Evolutionary conservation across 2,329 filamentous ascomycete species (phyloP), one percentile per base, ranked within the genome.

Genomic region (Pseudogymnoascus pannorum): DNA sequence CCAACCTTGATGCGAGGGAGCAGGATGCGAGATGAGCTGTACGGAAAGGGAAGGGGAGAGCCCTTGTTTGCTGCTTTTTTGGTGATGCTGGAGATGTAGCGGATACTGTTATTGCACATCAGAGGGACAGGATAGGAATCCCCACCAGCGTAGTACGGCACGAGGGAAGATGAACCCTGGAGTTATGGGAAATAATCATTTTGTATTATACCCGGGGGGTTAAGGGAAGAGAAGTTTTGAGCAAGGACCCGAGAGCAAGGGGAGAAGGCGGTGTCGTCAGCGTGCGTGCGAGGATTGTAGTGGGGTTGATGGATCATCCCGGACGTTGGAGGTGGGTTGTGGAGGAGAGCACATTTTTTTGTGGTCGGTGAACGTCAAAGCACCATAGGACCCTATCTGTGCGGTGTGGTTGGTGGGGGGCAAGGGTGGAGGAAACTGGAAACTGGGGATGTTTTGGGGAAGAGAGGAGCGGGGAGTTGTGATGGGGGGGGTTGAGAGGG

Each of bases 241-340:
- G 22, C 42, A 26, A 26, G 42, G 42, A 26, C 22, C 22, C 22
- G 42, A 48, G 42, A n/a, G 44, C 24, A 54, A 54, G 44, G 44
- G 48, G 18, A n/a, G 26, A n/a, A 54, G 48, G 48, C 48, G 48
- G 48, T 54, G 48, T 54, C 48, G 48, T 54, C 48, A 54, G 48
- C 26, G 48, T 54, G 48, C 48, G 48, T 54, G 48, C 48, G 48
- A 54, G 48, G 48, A 31, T 54, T 54, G 48, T 54, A 26, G 48
- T 54, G 48, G 48, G 48, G 48, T 54, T 54, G 48, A 31, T 54
- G 48, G 48, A 54, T 26, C 48, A 18, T 18, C 44, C 26, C 24
- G 48, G 48, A 54, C 4, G 48, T 54, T 54, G 26, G 48, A 54
- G 24, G 48, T 54, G 48, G 48, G 48, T 14, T 54, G 26, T 54